Evolutionary conservation across 306 rosid species (phyloP), one percentile per base, ranked within the genome.

Genomic region (Mimosa bimucronata): DNA sequence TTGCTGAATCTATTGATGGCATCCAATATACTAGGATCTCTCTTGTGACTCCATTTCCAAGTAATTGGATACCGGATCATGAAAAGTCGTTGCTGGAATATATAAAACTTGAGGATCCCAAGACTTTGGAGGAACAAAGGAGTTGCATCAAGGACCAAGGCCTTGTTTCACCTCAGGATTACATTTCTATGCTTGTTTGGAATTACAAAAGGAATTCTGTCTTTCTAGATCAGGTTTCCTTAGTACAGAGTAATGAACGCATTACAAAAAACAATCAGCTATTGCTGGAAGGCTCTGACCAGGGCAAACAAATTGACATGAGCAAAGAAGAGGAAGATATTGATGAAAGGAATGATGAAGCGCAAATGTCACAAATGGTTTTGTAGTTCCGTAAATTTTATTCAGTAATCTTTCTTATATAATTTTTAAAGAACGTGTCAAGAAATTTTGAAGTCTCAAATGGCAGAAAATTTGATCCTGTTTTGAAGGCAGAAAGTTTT

Each of bases 141-240:
- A 74, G 85, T 70, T 77, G 86, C 84, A 91, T 90, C 34, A 70
- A 64, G 80, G 95, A 94, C 73, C 91, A 88, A 71, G 98, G 98
- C 52, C 98, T 92, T 79, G 90, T 94, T 78, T 78, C 97, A 18
- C 95, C 97, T 45, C 98, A 94, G 81, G 97, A 94, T 85, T 92
- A 92, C 78, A 83, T 90, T 75, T 94, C 98, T 53, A 92, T 92
- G 97, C 98, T 94, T 82, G 98, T 94, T 52, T 94, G 98, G 98
- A 94, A 94, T 84, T 92, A 92, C 83, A 94, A 94, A 87, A 91
- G 85, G 84, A 94, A 83, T 75, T 82, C 91, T 80, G 71, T 83
- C 44, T 70, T 81, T 60, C 52, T 79, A 84, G 97, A 92, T 79
- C 90, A 88, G 58, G 84, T 83, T 40, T 89, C 97, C 38, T 75